A percentile compares a stretch with the other conserved stretches of the same genome.
Conservation (phyloP, 1,284 basidiomycete species). For the Exobasidium rhododendri region DNA sequence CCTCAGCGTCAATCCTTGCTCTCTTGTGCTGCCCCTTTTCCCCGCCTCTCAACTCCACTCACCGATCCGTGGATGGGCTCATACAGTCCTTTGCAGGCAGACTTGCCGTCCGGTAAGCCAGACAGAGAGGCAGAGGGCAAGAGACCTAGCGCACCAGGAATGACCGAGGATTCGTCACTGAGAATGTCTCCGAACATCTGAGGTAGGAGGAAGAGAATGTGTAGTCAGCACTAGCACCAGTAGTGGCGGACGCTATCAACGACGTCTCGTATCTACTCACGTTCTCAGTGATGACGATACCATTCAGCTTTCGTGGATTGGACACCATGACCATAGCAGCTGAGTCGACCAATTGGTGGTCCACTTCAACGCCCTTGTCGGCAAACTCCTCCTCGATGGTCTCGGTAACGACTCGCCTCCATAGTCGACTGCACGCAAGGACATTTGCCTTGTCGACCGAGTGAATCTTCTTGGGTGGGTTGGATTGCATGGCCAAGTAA, state of each 20-base stretch:
- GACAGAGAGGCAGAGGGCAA: constrained; percentile 93
- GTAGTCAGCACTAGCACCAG: not conserved
- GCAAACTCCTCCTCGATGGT: constrained; percentile 49
- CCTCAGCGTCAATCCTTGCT: constrained; percentile 57
- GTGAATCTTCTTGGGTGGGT: constrained; percentile 84
- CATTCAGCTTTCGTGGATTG: constrained; percentile 89
- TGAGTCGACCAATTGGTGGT: constrained; percentile 83
- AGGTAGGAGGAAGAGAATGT: constrained; percentile 8
- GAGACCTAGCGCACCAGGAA: constrained; percentile 93
- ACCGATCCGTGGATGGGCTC: constrained; percentile 71
- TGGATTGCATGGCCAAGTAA: constrained; percentile 74
- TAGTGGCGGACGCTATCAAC: not conserved
- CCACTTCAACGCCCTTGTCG: constrained; percentile 39
- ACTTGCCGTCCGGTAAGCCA: constrained; percentile 75
- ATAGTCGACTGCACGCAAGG: constrained; percentile 86
- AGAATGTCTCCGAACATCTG: constrained; percentile 63
- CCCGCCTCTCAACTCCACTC: not conserved
- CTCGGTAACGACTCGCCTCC: constrained; percentile 66
- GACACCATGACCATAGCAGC: constrained; percentile 94
- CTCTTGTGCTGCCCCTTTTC: not conserved
- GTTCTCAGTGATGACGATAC: constrained; percentile 62
- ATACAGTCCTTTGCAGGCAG: constrained; percentile 75
- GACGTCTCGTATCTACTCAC: not conserved
- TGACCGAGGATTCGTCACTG: constrained; percentile 93
- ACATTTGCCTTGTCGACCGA: constrained; percentile 99